phyloP scores from a whole-genome alignment of 768 basidiomycete genomes.

The Pleurotus giganteus region DNA sequence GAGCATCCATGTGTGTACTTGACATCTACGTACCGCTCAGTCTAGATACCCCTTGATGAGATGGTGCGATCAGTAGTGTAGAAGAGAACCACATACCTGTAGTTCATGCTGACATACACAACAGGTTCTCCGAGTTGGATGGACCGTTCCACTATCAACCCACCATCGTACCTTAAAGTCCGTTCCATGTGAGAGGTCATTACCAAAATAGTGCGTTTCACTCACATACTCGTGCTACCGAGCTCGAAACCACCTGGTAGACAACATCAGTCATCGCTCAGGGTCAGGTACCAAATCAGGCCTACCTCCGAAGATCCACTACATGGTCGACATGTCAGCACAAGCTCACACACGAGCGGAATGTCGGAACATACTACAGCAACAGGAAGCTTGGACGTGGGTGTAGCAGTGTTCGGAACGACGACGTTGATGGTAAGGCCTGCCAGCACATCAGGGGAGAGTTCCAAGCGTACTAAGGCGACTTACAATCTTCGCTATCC shows the following conservation, averaged over 20 bases:
- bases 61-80: not conserved
- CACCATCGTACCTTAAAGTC: constrained; percentile 1
- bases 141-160: not conserved
- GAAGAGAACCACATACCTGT: constrained; percentile 2
- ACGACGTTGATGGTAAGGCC: constrained; percentile 44
- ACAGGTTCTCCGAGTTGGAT: constrained; percentile 6
- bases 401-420: constrained; percentile 28
- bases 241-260: constrained; percentile 18
- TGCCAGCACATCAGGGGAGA: constrained; percentile 8
- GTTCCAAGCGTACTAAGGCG: not conserved
- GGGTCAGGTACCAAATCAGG: not conserved
- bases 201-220: not conserved
- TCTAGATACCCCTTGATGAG: not conserved
- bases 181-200: not conserved
- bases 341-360: not conserved
- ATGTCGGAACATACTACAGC: constrained; percentile 27
- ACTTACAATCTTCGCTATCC: constrained; percentile 43
- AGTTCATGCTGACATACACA: constrained; percentile 7
- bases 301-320: constrained; percentile 9
- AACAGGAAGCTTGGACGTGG: constrained; percentile 38
- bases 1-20: not conserved
- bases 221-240: constrained; percentile 17
- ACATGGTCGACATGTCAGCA: not conserved
- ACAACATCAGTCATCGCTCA: not conserved
- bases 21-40: constrained; percentile 3